Conservation (phyloP, 257 asterid species). For the Parsonsia alboflavescens region DNA sequence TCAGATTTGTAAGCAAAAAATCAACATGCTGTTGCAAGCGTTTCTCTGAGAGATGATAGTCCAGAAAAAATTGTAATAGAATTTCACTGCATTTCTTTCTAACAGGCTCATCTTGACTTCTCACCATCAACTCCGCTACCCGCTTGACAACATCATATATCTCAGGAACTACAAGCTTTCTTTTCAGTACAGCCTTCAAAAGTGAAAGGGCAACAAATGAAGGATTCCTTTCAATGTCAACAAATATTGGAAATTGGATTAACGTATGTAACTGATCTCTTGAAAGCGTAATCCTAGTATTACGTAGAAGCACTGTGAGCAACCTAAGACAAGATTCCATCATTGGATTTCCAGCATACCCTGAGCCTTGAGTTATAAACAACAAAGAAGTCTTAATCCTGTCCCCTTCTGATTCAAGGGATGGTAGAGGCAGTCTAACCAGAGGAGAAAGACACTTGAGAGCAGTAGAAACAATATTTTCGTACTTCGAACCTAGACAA, state of each 20-base stretch:
- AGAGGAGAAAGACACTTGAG: conserved; percentile 64
- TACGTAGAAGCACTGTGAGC: conserved; percentile 62
- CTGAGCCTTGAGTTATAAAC: conserved; percentile 71
- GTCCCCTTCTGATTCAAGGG: conserved; percentile 63
- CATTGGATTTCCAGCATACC: conserved; percentile 51
- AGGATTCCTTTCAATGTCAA: conserved; percentile 78
- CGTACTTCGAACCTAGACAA: conserved; percentile 77
- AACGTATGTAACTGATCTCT: conserved; percentile 71
- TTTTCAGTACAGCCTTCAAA: conserved; percentile 67
- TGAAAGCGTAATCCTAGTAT: conserved; percentile 65
- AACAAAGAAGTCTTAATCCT: conserved; percentile 67
- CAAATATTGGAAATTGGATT: conserved; percentile 78
- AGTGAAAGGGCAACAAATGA: conserved; percentile 72
- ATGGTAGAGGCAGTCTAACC: conserved; percentile 70
- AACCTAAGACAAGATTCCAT: conserved; percentile 75
- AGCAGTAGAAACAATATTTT: conserved; percentile 56
- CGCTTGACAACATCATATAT: conserved; percentile 65
- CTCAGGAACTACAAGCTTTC: conserved; percentile 75
- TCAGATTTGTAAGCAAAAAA: conserved; percentile 59
- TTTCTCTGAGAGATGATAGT: conserved; percentile 61
- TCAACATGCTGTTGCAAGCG: conserved; percentile 77
- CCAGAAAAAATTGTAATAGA: conserved; percentile 72
- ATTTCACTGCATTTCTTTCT: conserved; percentile 82
- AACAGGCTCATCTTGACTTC: conserved; percentile 72
- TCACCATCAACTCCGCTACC: conserved; percentile 79